Base-by-base conservation (phyloP, 1,284 basidiomycete genomes). In the Ustilago nuda region DNA sequence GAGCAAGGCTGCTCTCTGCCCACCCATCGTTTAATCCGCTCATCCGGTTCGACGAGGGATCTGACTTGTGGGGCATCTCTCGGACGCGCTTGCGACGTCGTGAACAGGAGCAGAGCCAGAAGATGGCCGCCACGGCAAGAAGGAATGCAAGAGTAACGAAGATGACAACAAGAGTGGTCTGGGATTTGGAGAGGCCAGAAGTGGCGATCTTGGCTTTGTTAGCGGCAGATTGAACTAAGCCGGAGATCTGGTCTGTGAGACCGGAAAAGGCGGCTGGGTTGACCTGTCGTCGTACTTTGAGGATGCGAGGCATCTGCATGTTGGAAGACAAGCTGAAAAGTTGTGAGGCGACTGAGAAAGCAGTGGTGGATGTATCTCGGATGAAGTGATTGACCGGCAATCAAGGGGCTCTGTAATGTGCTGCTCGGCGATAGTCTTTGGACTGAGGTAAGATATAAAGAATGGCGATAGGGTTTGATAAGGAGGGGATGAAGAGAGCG, bases 251-350 rank as follows among this genome's bases (percentile, higher is more conserved):
- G 36, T 76, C 73, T 2, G 69, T 72, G 7, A 76, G 65, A 30
- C 73, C 73, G 3, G 68, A 72, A 43, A 64, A 72, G 19, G 68
- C 73, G 19, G 73, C 69, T 39, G 73, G 73, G 23, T 72, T 76
- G 55, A 76, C 59, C 17, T 75, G 72, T 3, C 72, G 72, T 15
- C 54, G 52, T 8, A 58, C n/a, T 32, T 52, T 51, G 35, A 52
- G 12, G 35, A 63, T 72, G 11, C 41, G 46, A 13, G 39, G 60
- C 12, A 39, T 39, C n/a, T 51, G 62, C 63, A 66, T 65, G n/a
- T 17, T 35, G 33, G 19, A 32, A 17, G n/a, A 9, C 45, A 23
- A 39, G 13, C 8, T 2, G n/a, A 37, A 43, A 23, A 12, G 12
- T 13, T 33, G 8, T 27, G 54, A 15, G 23, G 9, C 3, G 9